These are phyloP conservation scores for Rosa multiflora DNA, from an alignment of 306 rosid genomes.

Conservation along the genomic window DNA sequence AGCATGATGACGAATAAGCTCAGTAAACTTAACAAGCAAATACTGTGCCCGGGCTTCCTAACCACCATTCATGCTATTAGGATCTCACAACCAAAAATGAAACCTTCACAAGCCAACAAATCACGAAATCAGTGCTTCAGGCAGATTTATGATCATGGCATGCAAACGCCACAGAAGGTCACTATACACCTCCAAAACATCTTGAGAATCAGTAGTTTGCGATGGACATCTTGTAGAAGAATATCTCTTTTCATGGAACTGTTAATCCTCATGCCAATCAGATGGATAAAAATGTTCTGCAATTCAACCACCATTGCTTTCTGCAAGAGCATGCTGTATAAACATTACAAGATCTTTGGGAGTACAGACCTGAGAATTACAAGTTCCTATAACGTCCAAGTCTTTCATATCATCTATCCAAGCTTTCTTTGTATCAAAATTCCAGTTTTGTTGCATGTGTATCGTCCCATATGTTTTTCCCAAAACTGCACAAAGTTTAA, in stretches of 20 bases:
- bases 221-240: slow-evolving; percentile 19
- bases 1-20: not conserved
- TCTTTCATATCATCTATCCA: slow-evolving; percentile 36
- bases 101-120: slow-evolving; percentile 8
- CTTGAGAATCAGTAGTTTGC: slow-evolving; percentile 9
- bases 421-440: slow-evolving; percentile 29
- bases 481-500: slow-evolving; percentile 41
- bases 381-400: slow-evolving; percentile 35
- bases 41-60: not conserved
- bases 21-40: not conserved
- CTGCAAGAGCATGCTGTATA: slow-evolving; percentile 32
- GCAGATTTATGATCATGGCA: not conserved
- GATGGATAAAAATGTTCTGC: slow-evolving; percentile 13
- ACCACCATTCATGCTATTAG: not conserved
- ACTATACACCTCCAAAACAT: not conserved
- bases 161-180: not conserved
- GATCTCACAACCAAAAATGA: not conserved
- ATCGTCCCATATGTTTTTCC: slow-evolving; percentile 46
- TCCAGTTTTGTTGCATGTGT: slow-evolving; percentile 32
- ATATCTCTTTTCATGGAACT: slow-evolving; percentile 13
- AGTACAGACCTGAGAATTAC: slow-evolving; percentile 38
- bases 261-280: slow-evolving; percentile 1
- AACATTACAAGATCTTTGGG: slow-evolving; percentile 63
- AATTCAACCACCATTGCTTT: slow-evolving; percentile 19
- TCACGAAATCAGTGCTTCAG: not conserved